phyloP scores from a whole-genome alignment of 805 yeast species.

The Blastobotrys americana region DNA sequence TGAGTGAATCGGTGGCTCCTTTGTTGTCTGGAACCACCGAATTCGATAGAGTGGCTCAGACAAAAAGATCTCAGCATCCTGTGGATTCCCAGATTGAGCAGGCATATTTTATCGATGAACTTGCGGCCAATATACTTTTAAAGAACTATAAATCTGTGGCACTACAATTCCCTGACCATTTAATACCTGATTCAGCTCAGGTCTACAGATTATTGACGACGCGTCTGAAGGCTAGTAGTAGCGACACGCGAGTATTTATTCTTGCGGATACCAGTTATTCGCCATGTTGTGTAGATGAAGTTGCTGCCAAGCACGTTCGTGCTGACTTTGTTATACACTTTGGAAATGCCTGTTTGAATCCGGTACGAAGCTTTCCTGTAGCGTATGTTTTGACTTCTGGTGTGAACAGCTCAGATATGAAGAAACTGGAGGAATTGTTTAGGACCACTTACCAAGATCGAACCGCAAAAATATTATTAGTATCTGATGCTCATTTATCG shows the following conservation, averaged over 20 bases:
- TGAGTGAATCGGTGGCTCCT: constrained; percentile 52
- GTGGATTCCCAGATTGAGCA: constrained; percentile 33
- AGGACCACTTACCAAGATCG: constrained; percentile 36
- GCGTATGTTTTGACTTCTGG: constrained; percentile 76
- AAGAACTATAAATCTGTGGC: constrained; percentile 51
- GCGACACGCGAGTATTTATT: constrained; percentile 50
- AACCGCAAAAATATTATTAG: constrained; percentile 40
- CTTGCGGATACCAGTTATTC: constrained; percentile 95
- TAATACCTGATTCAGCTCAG: constrained; percentile 71
- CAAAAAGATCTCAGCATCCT: background rate
- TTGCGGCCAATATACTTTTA: constrained; percentile 36
- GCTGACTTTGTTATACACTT: constrained; percentile 86
- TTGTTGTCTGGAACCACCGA: constrained; percentile 69
- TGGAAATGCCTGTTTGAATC: constrained; percentile 90
- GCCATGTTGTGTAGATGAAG: constrained; percentile 93
- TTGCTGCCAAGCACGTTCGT: constrained; percentile 86
- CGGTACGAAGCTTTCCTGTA: constrained; percentile 64
- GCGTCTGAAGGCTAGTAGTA: background rate
- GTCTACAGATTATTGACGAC: constrained; percentile 41
- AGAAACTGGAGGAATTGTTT: constrained; percentile 36
- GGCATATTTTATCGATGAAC: constrained; percentile 50
- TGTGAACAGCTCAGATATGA: constrained; percentile 36
- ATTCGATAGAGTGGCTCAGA: constrained; percentile 40
- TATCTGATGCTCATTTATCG: constrained; percentile 71
- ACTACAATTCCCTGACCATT: constrained; percentile 80